Evolutionary conservation across 2,329 filamentous ascomycete species (phyloP).

Genomic region (Exserohilum rostratum): DNA sequence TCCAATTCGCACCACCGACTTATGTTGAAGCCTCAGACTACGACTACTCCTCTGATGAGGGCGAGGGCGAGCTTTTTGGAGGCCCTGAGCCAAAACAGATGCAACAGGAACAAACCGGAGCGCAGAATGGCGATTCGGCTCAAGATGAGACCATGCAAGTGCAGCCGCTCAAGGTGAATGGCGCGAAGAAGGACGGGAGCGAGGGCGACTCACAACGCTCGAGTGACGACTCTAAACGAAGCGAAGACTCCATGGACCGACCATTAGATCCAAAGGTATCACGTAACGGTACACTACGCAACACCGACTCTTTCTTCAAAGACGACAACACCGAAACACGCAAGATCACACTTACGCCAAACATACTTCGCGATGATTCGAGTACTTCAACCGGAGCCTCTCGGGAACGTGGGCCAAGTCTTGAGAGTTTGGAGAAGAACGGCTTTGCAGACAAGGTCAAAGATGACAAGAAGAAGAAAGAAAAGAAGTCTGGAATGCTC

Average conservation of each 20-base stretch:
- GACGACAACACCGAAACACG: slow-evolving; percentile 94
- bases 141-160: slow-evolving; percentile 45
- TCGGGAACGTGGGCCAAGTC: slow-evolving; percentile 64
- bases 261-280: slow-evolving; percentile 58
- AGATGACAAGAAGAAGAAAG: slow-evolving; percentile 76
- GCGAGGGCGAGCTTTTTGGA: slow-evolving; percentile 55
- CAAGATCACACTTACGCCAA: slow-evolving; percentile 96
- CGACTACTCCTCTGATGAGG: slow-evolving; percentile 83
- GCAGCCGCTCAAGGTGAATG: slow-evolving; percentile 47
- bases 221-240: slow-evolving; percentile 55
- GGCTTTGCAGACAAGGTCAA: slow-evolving; percentile 66
- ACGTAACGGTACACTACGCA: slow-evolving; percentile 83
- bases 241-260: slow-evolving; percentile 69
- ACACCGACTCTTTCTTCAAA: slow-evolving; percentile 96
- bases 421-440: slow-evolving; percentile 77
- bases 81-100: slow-evolving; percentile 42
- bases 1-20: slow-evolving; percentile 82
- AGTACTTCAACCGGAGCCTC: slow-evolving; percentile 47
- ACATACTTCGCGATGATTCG: slow-evolving; percentile 82
- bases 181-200: slow-evolving; percentile 38
- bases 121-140: slow-evolving; percentile 50
- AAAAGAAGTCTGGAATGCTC: slow-evolving; percentile 74
- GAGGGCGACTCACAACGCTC: slow-evolving; percentile 36
- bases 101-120: slow-evolving; percentile 21
- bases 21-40: slow-evolving; percentile 88